Conservation (phyloP, 306 rosid species). For the Spatholobus suberectus region DNA sequence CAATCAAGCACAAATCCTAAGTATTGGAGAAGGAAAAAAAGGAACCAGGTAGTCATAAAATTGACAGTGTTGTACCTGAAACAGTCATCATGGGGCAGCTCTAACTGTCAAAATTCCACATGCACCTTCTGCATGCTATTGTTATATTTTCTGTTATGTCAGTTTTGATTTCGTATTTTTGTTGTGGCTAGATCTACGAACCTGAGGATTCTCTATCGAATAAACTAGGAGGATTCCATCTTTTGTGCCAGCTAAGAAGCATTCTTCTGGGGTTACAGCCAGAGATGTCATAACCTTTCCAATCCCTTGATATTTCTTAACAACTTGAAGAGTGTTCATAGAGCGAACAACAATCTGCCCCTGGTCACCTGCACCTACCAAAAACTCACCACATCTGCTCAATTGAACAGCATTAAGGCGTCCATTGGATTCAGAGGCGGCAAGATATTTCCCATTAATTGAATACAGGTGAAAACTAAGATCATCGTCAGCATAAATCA, state of each 20-base stretch:
- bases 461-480: conserved; percentile 94
- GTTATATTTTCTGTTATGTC: conserved; percentile 46
- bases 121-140: conserved; percentile 39
- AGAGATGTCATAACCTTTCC: conserved; percentile 88
- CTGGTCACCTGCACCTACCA: conserved; percentile 96
- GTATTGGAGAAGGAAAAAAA: conserved; percentile 18
- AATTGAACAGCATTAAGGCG: conserved; percentile 86
- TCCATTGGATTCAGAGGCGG: conserved; percentile 90
- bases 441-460: conserved; percentile 93
- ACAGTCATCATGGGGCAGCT: conserved; percentile 48
- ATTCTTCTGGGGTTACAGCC: conserved; percentile 88
- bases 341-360: conserved; percentile 95
- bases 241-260: conserved; percentile 94
- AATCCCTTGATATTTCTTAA: conserved; percentile 76
- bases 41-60: conserved; percentile 30
- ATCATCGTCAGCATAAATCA: conserved; percentile 92
- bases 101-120: conserved; percentile 41
- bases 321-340: conserved; percentile 88
- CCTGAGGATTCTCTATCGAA: conserved; percentile 89
- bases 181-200: conserved; percentile 60
- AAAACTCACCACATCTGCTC: conserved; percentile 89
- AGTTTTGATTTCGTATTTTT: conserved; percentile 63
- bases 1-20: conserved; percentile 34
- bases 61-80: conserved; percentile 59
- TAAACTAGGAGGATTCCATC: conserved; percentile 92